These are phyloP conservation scores for Serpula lacrymans DNA, from an alignment of 768 basidiomycete species.

Conservation along the genomic window DNA sequence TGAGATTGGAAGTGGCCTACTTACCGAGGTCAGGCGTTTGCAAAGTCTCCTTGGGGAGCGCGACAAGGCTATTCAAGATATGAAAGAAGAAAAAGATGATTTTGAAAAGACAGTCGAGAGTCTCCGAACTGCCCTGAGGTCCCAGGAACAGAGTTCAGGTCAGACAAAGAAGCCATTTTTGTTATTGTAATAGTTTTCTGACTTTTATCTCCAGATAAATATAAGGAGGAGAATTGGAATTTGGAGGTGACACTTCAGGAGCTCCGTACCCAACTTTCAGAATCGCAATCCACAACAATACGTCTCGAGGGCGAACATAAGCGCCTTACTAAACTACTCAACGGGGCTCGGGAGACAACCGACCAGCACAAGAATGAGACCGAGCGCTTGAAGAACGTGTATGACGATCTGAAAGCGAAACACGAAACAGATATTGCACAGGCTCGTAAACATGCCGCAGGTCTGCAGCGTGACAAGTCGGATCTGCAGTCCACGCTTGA, in stretches of 20 bases:
- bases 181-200: conserved; percentile 6
- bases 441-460: conserved; percentile 82
- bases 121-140: conserved; percentile 66
- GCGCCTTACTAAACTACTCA: conserved; percentile 72
- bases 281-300: conserved; percentile 59
- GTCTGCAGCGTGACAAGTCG: conserved; percentile 86
- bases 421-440: conserved; percentile 96
- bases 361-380: conserved; percentile 87
- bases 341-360: conserved; percentile 64
- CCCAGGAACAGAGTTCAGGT: conserved; percentile 83
- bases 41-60: conserved; percentile 89
- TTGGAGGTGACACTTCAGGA: conserved; percentile 93
- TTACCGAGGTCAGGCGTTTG: conserved; percentile 88
- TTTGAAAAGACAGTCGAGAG: conserved; percentile 76
- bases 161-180: conserved; percentile 18
- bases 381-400: conserved; percentile 59
- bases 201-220: conserved; percentile 61
- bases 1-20: conserved; percentile 90
- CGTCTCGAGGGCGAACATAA: conserved; percentile 83
- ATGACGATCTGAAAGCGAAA: conserved; percentile 79
- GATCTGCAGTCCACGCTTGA: conserved; percentile 86
- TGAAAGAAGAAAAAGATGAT: conserved; percentile 90
- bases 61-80: conserved; percentile 88
- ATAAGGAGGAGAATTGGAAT: conserved; percentile 99
- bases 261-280: conserved; percentile 63